Percentiles rank a stretch among this genome's conserved stretches.
These are phyloP conservation scores for Trypanosoma boissoni DNA, from an alignment of 208 protist species.

Conservation along the genomic window DNA sequence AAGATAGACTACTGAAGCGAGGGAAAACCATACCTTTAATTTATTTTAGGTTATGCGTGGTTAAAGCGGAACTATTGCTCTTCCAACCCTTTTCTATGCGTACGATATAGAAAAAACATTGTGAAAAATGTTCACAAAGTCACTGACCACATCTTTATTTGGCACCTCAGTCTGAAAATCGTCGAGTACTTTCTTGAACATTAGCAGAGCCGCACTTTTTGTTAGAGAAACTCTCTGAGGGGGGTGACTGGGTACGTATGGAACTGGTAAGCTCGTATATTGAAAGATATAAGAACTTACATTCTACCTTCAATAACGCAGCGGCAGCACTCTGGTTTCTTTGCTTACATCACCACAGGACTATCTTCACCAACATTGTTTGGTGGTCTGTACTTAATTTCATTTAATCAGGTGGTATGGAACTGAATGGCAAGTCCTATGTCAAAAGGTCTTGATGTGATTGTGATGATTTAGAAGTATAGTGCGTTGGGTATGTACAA, in stretches of 20 bases:
- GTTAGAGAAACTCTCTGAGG: slow-evolving; percentile 27
- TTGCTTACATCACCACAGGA: slow-evolving; percentile 55
- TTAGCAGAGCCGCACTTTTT: slow-evolving; percentile 49
- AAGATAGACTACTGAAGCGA: too few relatives aligned
- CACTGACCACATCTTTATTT: slow-evolving; percentile 44
- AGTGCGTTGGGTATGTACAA: slow-evolving; percentile 35
- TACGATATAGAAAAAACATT: slow-evolving; percentile 46
- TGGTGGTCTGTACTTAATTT: slow-evolving; percentile 48
- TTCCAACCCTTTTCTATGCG: slow-evolving; percentile 32
- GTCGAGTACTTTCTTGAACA: slow-evolving; percentile 30
- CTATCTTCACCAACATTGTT: slow-evolving; percentile 46
- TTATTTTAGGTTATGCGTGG: too few relatives aligned
- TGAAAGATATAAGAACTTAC: slow-evolving; percentile 35
- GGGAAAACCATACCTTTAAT: too few relatives aligned
- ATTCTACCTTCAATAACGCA: slow-evolving; percentile 69
- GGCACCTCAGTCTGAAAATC: slow-evolving; percentile 32
- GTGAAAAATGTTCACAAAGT: slow-evolving; percentile 36
- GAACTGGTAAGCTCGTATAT: slow-evolving; percentile 23
- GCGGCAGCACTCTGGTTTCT: slow-evolving; percentile 71
- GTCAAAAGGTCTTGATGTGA: slow-evolving; percentile 58
- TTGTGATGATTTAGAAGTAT: slow-evolving; percentile 63
- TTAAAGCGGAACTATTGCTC: slow-evolving; percentile 5
- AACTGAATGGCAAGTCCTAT: slow-evolving; percentile 60
- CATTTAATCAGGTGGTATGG: slow-evolving; percentile 53
- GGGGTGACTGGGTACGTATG: slow-evolving; percentile 22